Base-by-base conservation (phyloP, 1,284 basidiomycete genomes). In the Ganoderma meredithae region DNA sequence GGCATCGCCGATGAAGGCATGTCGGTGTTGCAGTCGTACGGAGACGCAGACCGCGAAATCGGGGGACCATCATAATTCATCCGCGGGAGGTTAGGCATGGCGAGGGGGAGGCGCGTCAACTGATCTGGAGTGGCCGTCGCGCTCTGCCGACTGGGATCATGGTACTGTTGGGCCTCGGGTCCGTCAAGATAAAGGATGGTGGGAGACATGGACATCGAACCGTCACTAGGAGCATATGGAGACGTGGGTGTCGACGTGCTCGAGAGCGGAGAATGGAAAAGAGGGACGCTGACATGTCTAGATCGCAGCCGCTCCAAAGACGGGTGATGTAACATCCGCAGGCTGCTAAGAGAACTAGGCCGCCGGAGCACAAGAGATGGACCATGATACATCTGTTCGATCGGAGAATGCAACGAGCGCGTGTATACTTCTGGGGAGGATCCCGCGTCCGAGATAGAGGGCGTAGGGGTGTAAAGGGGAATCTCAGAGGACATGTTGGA, bases 401-500 rank as follows among this genome's bases (percentile, higher is more conserved):
- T 60, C 0, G 67, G 67, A 2, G 71, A 72, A 44, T 72, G 67
- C 36, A 63, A 60, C 9, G 67, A 66, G 9, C 69, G 67, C 7
- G 71, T 59, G 64, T 71, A 70, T 1, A 68, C 68, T 56, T 71
- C 70, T 15, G 70, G 70, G 0, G 72, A 71, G 6, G 70, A 73
- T 0, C 70, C 66, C 44, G 72, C 60, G 70, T 75, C 65, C 53
- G 71, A 69, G 64, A 70, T 40, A 44, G 70, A 61, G 66, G 71
- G 58, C 1, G 81, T 33, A 76, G 68, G 73, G 2, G 73, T 72
- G 68, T 74, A 74, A n/a, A 83, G 76, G 36, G 74, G 77, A 53
- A 85, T 76, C 62, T 83, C 81, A n/a, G 81, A 77, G 43, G 77
- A 78, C n/a, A 79, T 74, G 3, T 77, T 73, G 59, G 78, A 78